phyloP scores from a whole-genome alignment of 306 rosid genomes.

The Cucumis hystrix region DNA sequence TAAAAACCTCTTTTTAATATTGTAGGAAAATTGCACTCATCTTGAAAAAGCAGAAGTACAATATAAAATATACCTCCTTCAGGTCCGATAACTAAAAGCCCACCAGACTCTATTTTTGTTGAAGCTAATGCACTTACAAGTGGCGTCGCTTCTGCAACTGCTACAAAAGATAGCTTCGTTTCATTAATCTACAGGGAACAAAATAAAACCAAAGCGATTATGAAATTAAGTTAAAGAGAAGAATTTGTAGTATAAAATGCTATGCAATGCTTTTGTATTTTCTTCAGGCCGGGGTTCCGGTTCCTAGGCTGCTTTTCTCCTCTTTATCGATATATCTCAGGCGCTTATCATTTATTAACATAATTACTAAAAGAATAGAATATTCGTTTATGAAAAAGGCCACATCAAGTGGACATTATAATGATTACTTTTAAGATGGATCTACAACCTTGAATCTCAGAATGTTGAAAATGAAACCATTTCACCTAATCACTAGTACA shows the following conservation, averaged over 20 bases:
- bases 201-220: constrained; percentile 6
- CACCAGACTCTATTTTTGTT: constrained; percentile 30
- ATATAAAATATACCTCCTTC: constrained; percentile 58
- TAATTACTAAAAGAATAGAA: background rate
- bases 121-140: constrained; percentile 45
- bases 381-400: background rate
- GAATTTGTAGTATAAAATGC: background rate
- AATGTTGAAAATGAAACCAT: background rate
- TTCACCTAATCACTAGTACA: background rate
- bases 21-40: background rate
- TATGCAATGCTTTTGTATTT: background rate
- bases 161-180: constrained; percentile 60
- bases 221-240: background rate
- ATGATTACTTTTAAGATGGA: background rate
- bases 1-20: background rate
- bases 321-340: background rate
- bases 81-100: constrained; percentile 75
- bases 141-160: constrained; percentile 64
- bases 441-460: background rate
- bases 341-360: too few relatives aligned
- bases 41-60: background rate
- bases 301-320: background rate
- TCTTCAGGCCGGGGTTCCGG: background rate
- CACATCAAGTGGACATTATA: background rate
- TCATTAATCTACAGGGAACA: constrained; percentile 38